Evolutionary conservation across 1,284 basidiomycete species (phyloP), one percentile per base, ranked within the genome.

Genomic region (Puccinia hordei): DNA sequence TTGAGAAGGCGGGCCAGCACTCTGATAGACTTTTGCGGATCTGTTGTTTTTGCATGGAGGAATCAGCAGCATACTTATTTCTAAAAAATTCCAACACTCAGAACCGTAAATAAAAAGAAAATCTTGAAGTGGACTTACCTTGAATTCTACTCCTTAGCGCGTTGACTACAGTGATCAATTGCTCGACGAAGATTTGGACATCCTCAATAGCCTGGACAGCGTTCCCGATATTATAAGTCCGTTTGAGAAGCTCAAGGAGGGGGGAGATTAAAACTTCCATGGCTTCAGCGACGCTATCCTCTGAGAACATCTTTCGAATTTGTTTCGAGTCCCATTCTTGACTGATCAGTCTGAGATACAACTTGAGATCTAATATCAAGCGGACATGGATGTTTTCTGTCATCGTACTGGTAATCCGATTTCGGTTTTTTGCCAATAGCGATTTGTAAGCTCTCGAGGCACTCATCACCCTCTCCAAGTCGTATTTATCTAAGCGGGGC

Each of bases 291-390:
- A 82, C 78, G 27, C 78, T 81, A 19, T 83, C 82, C 46, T 83
- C 78, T 22, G 81, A 81, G 51, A 84, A 79, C 46, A 84, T 77
- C 41, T 80, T 61, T 1, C 82, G 82, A 55, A 84, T 72, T 38
- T 82, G 73, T 22, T 82, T 78, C 1, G 82, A 66, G 69, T 84
- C 83, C 38, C 82, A 78, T 73, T 83, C 82, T 30, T 80, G 81
- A 19, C 80, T 82, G 19, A 82, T 81, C 13, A 84, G 77, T 6
- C 81, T 59, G 22, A 84, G 82, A 68, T 82, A 83, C 27, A 81
- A 61, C 59, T 83, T 82, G 9, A 83, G 77, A 61, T 84, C 83
- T 59, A 84, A 74, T n/a, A 84, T 83, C 71, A 84, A 81, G 15
- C 83, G 80, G 49, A 83, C 44, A 71, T 82, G 81, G 15, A 82